Base-by-base conservation (phyloP, 805 yeast genomes). In the Diddensiella santjacobensis region DNA sequence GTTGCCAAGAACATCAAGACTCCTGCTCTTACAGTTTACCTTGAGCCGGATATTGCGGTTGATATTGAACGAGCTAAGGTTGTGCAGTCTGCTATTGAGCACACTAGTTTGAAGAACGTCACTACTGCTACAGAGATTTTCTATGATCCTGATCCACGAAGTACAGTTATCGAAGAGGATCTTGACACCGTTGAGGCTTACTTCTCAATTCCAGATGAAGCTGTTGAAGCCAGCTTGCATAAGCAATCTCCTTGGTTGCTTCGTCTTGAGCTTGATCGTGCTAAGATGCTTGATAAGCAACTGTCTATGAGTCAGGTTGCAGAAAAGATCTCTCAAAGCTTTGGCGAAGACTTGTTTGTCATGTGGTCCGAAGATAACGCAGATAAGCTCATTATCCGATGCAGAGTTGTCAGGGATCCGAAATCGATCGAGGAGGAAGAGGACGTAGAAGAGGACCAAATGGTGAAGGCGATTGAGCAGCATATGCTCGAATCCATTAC, bases 341-440 rank as follows among this genome's bases (percentile, higher is more conserved):
- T 93, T 68, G 95, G 90, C 47, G 95, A 89, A 59, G 99, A 93
- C 70, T 72, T 93, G 71, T 93, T 91, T 62, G 96, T 93, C 36
- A 93, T 93, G 63, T 93, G 99, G 98, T 88, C 97, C 42, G 99
- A 95, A 75, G 99, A 93, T 74, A 91, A 93, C 62, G 96, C 97
- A 40, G 97, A 91, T 58, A 90, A 89, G 69, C 83, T 93, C 69
- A 84, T 93, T 54, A 86, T 93, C 58, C 95, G 99, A 77, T 91
- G 98, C 77, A 87, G 99, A 75, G 96, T 95, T 58, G 88, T 93
- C 40, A 87, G 99, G 70, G 96, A 90, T 66, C 96, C 96, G 50
- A 91, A 91, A 71, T 75, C 87, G 4, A 67, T 89, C 65, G 97
- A 91, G 59, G 96, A 88, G 61, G 97, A 93, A 52, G 88, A 84